A percentile compares a stretch with the other conserved stretches of the same genome.
phyloP scores from a whole-genome alignment of 2,329 filamentous ascomycete species.

The Xylaria sp. region DNA sequence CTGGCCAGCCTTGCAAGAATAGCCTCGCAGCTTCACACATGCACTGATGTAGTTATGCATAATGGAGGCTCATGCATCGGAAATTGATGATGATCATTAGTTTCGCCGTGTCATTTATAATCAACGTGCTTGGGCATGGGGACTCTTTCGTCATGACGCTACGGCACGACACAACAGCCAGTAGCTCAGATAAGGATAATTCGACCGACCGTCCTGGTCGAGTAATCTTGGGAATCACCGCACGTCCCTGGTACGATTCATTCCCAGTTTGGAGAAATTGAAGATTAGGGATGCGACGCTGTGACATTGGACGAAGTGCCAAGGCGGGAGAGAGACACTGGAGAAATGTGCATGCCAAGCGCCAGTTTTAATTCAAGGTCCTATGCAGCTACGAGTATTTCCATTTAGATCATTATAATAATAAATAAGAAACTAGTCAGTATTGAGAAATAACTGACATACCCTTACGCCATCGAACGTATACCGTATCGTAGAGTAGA shows the following conservation, averaged over 20 bases:
- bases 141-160: slow-evolving; percentile 11
- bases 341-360: slow-evolving; percentile 34
- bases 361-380: slow-evolving; percentile 18
- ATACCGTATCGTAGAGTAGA: no score
- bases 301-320: slow-evolving; percentile 21
- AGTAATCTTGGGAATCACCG: slow-evolving; percentile 5
- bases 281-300: slow-evolving; percentile 33
- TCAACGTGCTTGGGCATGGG: slow-evolving; percentile 19
- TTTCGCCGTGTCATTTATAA: slow-evolving; percentile 11
- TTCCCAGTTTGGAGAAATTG: slow-evolving; percentile 30
- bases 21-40: slow-evolving; percentile 23
- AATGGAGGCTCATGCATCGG: slow-evolving; percentile 24
- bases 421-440: not conserved
- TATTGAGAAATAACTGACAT: not conserved
- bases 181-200: slow-evolving; percentile 5
- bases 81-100: slow-evolving; percentile 30
- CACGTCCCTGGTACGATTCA: slow-evolving; percentile 23
- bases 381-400: not conserved
- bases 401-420: slow-evolving; percentile 2
- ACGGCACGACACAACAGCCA: not conserved
- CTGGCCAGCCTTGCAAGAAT: slow-evolving; percentile 23
- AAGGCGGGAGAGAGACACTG: slow-evolving; percentile 29
- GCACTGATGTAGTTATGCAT: not conserved
- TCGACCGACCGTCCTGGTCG: not conserved
- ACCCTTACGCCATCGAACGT: not conserved